A percentile compares a stretch with the other conserved stretches of the same genome.
phyloP scores from a whole-genome alignment of 1,284 basidiomycete genomes.

The Sporisorium scitamineum region DNA sequence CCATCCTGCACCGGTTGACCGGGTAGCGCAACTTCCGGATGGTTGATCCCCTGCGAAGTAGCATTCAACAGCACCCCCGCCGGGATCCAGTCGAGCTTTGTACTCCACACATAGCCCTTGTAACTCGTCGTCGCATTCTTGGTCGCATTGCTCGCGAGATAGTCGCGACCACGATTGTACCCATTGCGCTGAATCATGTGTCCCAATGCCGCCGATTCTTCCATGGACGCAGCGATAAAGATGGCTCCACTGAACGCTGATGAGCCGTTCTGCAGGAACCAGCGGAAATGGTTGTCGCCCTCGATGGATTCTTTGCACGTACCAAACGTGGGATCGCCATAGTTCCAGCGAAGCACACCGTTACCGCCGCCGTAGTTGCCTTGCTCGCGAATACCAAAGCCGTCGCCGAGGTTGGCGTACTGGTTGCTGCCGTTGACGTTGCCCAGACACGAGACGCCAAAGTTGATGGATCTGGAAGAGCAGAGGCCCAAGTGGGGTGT shows the following conservation, averaged over 20 bases:
- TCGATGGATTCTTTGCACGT: slow-evolving; percentile 78
- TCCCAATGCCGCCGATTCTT: slow-evolving; percentile 46
- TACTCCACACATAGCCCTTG: slow-evolving; percentile 52
- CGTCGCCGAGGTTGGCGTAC: slow-evolving; percentile 62
- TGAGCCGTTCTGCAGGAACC: slow-evolving; percentile 84
- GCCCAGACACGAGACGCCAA: slow-evolving; percentile 67
- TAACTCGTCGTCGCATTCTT: slow-evolving; percentile 38
- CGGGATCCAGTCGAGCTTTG: slow-evolving; percentile 60
- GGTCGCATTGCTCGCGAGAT: slow-evolving; percentile 72
- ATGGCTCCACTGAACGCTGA: slow-evolving; percentile 79
- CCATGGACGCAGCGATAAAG: slow-evolving; percentile 77
- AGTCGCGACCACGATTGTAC: slow-evolving; percentile 75
- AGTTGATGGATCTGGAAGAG: slow-evolving; percentile 57
- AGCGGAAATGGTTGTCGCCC: slow-evolving; percentile 90
- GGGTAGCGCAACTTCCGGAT: slow-evolving; percentile 74
- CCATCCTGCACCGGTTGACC: slow-evolving; percentile 82
- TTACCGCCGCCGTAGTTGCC: slow-evolving; percentile 59
- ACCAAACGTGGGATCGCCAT: slow-evolving; percentile 51
- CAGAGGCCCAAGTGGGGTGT: neutral
- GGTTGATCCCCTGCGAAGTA: slow-evolving; percentile 76
- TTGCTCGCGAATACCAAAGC: slow-evolving; percentile 47
- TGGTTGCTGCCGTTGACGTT: slow-evolving; percentile 60
- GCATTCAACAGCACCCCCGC: slow-evolving; percentile 66
- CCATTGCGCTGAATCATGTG: slow-evolving; percentile 60
- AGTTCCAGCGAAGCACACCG: slow-evolving; percentile 63